phyloP scores from a whole-genome alignment of 2,329 filamentous ascomycete species.

The Neoscytalidium dimidiatum region DNA sequence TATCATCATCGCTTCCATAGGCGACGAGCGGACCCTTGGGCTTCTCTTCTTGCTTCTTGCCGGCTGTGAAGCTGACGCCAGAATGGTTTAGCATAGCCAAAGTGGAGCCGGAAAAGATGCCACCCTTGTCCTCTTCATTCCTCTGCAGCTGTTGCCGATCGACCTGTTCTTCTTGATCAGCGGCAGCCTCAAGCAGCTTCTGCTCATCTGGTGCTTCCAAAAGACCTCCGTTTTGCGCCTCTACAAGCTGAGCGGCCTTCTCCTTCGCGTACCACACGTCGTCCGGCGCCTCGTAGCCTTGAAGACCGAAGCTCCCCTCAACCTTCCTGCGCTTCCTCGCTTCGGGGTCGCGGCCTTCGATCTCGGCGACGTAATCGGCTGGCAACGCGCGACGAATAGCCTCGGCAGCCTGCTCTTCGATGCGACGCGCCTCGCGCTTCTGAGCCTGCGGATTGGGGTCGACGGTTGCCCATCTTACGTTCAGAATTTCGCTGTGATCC shows the following conservation, averaged over 20 bases:
- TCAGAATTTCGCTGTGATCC: slow-evolving; percentile 89
- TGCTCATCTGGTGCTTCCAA: slow-evolving; percentile 61
- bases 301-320: slow-evolving; percentile 83
- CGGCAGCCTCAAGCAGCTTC: slow-evolving; percentile 48
- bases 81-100: slow-evolving; percentile 72
- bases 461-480: slow-evolving; percentile 94
- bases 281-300: slow-evolving; percentile 92
- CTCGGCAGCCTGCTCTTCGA: slow-evolving; percentile 96
- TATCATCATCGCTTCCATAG: slow-evolving; percentile 89
- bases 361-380: slow-evolving; percentile 86
- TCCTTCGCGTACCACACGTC: slow-evolving; percentile 89
- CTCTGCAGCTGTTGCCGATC: slow-evolving; percentile 23
- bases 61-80: slow-evolving; percentile 49
- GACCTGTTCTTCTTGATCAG: slow-evolving; percentile 38
- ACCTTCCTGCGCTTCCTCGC: slow-evolving; percentile 86
- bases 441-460: slow-evolving; percentile 96
- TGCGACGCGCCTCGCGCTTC: slow-evolving; percentile 81
- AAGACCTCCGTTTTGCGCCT: slow-evolving; percentile 62
- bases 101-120: slow-evolving; percentile 81
- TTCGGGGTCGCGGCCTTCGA: slow-evolving; percentile 87
- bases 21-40: slow-evolving; percentile 75
- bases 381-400: slow-evolving; percentile 86
- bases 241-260: slow-evolving; percentile 63
- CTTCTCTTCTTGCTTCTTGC: slow-evolving; percentile 55
- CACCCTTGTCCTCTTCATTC: slow-evolving; percentile 46